These are phyloP conservation scores for Colletotrichum lentis DNA, from an alignment of 2,329 filamentous ascomycete species.

Conservation along the genomic window DNA sequence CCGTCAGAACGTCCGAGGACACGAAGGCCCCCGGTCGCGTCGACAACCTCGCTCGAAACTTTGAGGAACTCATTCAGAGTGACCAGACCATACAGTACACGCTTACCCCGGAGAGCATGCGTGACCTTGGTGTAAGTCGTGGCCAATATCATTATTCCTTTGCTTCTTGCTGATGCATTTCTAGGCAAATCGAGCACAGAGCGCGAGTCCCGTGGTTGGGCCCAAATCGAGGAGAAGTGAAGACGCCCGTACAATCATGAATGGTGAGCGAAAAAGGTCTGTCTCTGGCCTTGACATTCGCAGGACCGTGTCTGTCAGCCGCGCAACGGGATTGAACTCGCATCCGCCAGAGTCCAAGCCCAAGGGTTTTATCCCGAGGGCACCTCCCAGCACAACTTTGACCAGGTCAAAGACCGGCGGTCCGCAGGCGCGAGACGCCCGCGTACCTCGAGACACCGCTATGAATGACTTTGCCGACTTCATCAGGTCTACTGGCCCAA, in stretches of 20 bases:
- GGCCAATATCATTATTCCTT: background rate
- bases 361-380: conserved; percentile 45
- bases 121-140: conserved; percentile 60
- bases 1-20: conserved; percentile 67
- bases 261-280: conserved; percentile 46
- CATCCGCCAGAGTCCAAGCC: conserved; percentile 45
- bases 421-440: conserved; percentile 73
- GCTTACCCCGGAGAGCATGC: conserved; percentile 80
- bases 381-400: conserved; percentile 45
- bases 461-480: conserved; percentile 84
- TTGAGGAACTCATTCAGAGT: conserved; percentile 83
- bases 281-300: conserved; percentile 55
- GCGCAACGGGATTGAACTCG: conserved; percentile 49
- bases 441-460: conserved; percentile 74
- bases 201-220: conserved; percentile 51
- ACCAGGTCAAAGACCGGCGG: conserved; percentile 46
- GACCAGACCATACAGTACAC: conserved; percentile 86
- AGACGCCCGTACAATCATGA: conserved; percentile 51
- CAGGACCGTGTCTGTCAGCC: conserved; percentile 46
- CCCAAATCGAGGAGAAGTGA: conserved; percentile 58
- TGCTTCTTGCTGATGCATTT: conserved; percentile 36
- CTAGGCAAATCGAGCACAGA: conserved; percentile 53
- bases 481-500: conserved; percentile 82
- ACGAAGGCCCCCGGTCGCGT: conserved; percentile 54
- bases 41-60: conserved; percentile 71